Base-by-base conservation (phyloP, 2,329 filamentous ascomycete genomes). In the Phyllosticta capitalensis region DNA sequence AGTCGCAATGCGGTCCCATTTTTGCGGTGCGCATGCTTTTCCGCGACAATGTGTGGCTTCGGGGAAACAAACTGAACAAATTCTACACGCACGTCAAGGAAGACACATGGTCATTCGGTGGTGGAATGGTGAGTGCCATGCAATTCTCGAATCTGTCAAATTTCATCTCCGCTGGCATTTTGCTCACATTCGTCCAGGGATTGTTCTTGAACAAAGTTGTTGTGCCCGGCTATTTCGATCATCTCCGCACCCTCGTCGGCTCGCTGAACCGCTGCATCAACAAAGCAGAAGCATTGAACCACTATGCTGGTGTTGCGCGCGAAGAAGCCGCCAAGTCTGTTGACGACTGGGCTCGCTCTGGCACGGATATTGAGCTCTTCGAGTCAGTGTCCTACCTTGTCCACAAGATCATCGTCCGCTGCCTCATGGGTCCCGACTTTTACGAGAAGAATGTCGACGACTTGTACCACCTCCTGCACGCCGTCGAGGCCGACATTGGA, bases 391-490 rank as follows among this genome's bases (percentile, higher is more conserved):
- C 63, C 7, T 56, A 61, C 24, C 56, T 64, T n/a, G 61, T 63
- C 22, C 63, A 64, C 56, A 59, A 55, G 49, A 61, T 62, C 19
- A 64, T 64, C 30, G 63, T 64, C 5, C 59, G 57, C 51, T 63
- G 61, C 49, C 56, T 64, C 50, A 63, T 64, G 63, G 63, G 63
- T 6, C 61, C 62, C 20, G 63, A 64, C 38, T 64, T 64, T 50
- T 64, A 63, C 52, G 59, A 61, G 22, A 52, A 52, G 21, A 52
- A 63, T 49, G 54, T 59, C 33, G 63, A 62, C 19, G 61, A 63
- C 51, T 55, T 64, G 9, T 64, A 63, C 55, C 58, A 61, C 48
- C 56, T 64, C 20, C 53, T 63, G 33, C 63, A 63, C 24, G 59
- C 52, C 19, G 61, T 63, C 54, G 63, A 63, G 54, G 61, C 59